Evolutionary conservation across 2,329 filamentous ascomycete genomes (phyloP), one percentile per base, ranked within the genome.

Genomic region (Fusarium sp.): DNA sequence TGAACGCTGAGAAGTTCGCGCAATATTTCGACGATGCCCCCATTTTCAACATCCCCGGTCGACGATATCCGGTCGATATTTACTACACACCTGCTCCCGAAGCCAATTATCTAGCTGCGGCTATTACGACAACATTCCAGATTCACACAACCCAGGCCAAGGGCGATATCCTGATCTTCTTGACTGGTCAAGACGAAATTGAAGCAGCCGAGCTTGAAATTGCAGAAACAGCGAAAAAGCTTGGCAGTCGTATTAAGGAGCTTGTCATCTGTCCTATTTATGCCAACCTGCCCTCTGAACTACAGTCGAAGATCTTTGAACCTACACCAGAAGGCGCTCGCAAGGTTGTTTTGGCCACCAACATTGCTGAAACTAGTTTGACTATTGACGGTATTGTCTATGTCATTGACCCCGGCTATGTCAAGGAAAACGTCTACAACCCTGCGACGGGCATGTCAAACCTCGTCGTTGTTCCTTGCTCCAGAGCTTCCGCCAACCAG

Each of bases 311-410:
- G 77, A 97, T 98, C 70, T 99, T 99, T 75, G 94, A 97, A 74
- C 94, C 95, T 0, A 97, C 95, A 1, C 95, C 96, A 0, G 88
- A 91, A 0, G 91, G 91, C 18, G 91, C 92, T 0, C 88, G 96
- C 28, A 99, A 98, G 77, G 94, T 98, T 0, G 94, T 99, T 0
- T 82, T 98, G 38, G 94, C 95, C 0, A 98, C 96, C 4, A 99
- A 99, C 77, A 98, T 99, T 78, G 96, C 96, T 4, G 96, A 99
- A 79, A 99, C 96, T 0, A 94, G 90, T 83, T 82, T 99, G 75
- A 99, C 96, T 0, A 97, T 99, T 60, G 95, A 98, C 77, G 95
- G 95, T 17, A 97, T 98, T 63, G 92, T 95, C 10, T 98, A 97
- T 77, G 96, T 98, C 36, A 97, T 98, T 63, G 96, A 99, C 73